Evolutionary conservation across 23 red algal genomes (phyloP), one percentile per base, ranked within the genome.

Genomic region (Rhodosorus marinus): DNA sequence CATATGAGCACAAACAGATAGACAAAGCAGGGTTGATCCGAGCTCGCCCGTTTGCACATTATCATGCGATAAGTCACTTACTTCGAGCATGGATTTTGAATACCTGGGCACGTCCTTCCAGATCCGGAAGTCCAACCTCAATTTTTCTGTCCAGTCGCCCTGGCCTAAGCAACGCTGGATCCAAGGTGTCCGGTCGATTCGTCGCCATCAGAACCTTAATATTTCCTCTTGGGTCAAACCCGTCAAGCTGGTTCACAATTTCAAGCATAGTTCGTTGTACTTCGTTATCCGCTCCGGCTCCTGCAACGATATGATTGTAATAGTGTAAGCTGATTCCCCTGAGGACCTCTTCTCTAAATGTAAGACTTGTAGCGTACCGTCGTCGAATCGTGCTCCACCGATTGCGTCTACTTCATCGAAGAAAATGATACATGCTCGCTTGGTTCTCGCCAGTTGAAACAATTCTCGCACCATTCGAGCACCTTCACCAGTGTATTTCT

Each of bases 151-250:
- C 90, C 29, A 98, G 74, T 3, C 90, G 76, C 26, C 90, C 90
- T 9, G 90, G 90, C 53, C 90, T 69, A 30, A 98, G 41, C 29
- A 98, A 66, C 15, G 90, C 90, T 33, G 90, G 90, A 67, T 98
- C 90, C 33, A 98, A 62, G 19, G 90, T 98, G 51, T 98, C 90
- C 0, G 90, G 90, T 41, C 90, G 61, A 54, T 98, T 98, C 2
- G 90, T 98, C 32, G 90, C 90, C 90, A 98, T 98, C 43, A 98
- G 59, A 20, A 98, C 90, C 69, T 98, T 98, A 34, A 98, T 98
- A 31, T 98, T 98, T 22, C 90, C 90, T 15, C 90, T 72, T n/a
- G 90, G 79, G 49, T 77, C 76, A 42, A 98, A 98, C 17, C 90
- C 90, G 50, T 98, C 90, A 8, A 98, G 70, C 66, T 98, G 90